A percentile compares a stretch with the other conserved stretches of the same genome.
Conservation (phyloP, 352 stramenopile genomes). For the Pythium aristosporum region DNA sequence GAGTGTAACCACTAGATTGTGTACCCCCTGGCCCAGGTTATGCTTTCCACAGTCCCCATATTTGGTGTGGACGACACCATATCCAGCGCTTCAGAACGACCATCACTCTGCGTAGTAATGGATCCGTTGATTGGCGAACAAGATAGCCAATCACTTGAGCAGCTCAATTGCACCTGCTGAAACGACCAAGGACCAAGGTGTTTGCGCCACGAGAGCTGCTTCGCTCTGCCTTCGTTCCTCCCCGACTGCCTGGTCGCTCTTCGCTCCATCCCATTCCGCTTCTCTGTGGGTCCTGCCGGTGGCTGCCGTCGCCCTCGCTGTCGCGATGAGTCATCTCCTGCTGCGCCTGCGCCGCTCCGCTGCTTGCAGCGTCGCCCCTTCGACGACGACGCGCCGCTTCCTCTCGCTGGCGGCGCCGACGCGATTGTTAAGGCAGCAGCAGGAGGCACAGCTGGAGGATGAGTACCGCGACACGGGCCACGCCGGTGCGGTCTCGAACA, state of each 20-base stretch:
- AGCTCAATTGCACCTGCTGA: neutral
- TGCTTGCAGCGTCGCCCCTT: neutral
- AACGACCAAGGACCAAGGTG: constrained; percentile 1
- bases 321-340: constrained; percentile 13
- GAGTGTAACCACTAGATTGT: neutral
- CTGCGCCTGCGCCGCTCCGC: neutral
- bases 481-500: constrained; percentile 38
- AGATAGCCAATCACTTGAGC: constrained; percentile 4
- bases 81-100: neutral
- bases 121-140: constrained; percentile 2
- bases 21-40: constrained; percentile 8
- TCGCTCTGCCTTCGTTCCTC: too few species aligned
- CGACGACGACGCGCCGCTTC: neutral
- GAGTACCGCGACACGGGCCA: constrained; percentile 62
- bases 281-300: constrained; percentile 7
- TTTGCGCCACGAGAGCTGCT: constrained; percentile 5
- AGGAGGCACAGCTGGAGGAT: constrained; percentile 40
- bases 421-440: neutral
- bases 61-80: neutral
- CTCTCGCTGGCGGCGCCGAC: constrained; percentile 7
- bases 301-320: neutral
- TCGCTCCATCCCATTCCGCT: constrained; percentile 1
- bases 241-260: too few species aligned
- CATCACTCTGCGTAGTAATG: constrained; percentile 4
- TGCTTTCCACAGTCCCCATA: neutral